Evolutionary conservation across 495 filamentous ascomycete genomes (phyloP), one percentile per base, ranked within the genome.

Genomic region (Neurospora sp.): DNA sequence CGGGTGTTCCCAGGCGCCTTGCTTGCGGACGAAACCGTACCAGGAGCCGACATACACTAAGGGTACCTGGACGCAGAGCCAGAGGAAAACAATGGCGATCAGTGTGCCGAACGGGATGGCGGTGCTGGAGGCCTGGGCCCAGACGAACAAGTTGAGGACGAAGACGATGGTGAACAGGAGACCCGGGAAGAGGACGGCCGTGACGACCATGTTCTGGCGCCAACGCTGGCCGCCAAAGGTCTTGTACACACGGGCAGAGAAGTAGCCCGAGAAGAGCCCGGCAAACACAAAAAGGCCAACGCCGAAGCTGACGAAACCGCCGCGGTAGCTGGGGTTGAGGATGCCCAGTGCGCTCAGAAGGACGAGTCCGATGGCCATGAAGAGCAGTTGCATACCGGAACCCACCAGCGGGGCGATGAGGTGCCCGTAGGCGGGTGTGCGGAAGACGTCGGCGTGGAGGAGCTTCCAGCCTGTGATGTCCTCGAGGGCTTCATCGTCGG

Each of bases 371-470:
- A 91, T 80, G 10, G 90, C 89, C 91, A 97, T 95, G 79, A 97
- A 94, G 12, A 97, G 82, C 5, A 98, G 85, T 81, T 98, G 94
- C 85, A 92, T 94, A 46, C 94, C 94, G 3, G 93, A 97, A 12
- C 94, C 94, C 38, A 97, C 86, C 14, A 97, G 83, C 1, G 94
- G 94, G 4, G 94, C 94, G 39, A 98, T 88, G 2, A 97, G 85
- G 38, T 89, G 87, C 53, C 92, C 93, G 79, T 91, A 88, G 14
- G 86, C 79, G 5, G 94, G 94, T 27, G 91, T 81, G 27, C 94
- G 88, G 83, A 98, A 98, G n/a, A 97, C 93, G 80, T 98, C 94
- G 18, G 89, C 93, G 77, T 98, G 94, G n/a, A 97, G 86, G 27
- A 97, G 85, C 78, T 97, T 98, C 94, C 94, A 98, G 46, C 94